phyloP scores from a whole-genome alignment of 768 basidiomycete species.

The Candolleomyces aberdarensis region DNA sequence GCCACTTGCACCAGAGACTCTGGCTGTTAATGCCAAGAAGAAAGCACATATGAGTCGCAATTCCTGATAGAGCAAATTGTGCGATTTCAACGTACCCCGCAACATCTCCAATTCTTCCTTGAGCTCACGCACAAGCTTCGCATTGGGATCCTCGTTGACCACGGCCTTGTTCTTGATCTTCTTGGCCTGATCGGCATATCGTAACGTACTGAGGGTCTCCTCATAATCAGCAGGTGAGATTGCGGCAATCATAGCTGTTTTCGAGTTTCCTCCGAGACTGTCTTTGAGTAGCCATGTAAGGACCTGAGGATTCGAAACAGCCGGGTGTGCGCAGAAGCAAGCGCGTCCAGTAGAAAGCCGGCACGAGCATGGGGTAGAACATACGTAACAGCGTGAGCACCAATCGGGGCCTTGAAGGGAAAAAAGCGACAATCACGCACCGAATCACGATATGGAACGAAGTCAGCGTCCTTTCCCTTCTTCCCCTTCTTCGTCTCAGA shows the following conservation, averaged over 20 bases:
- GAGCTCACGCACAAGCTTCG: conserved; percentile 96
- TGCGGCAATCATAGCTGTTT: conserved; percentile 99
- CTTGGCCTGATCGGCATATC: conserved; percentile 99
- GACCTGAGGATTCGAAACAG: conserved; percentile 48
- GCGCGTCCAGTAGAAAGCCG: conserved; percentile 9
- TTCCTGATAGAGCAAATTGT: conserved; percentile 12
- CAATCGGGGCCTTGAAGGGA: neutral
- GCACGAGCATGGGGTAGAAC: conserved; percentile 4
- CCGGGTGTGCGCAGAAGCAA: conserved; percentile 7
- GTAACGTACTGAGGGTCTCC: conserved; percentile 92
- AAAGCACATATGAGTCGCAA: conserved; percentile 7
- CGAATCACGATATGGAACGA: conserved; percentile 96
- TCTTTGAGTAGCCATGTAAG: conserved; percentile 98
- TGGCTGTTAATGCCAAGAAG: conserved; percentile 40
- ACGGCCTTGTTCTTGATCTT: conserved; percentile 99
- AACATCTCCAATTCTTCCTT: conserved; percentile 97
- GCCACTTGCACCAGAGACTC: conserved; percentile 63
- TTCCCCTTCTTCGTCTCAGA: conserved; percentile 76
- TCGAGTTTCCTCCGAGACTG: conserved; percentile 93
- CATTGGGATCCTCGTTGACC: conserved; percentile 99
- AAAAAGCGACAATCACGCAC: conserved; percentile 42
- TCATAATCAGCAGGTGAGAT: conserved; percentile 99
- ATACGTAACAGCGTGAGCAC: neutral
- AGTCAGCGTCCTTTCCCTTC: conserved; percentile 88
- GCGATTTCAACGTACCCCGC: conserved; percentile 54